phyloP scores from a whole-genome alignment of 495 filamentous ascomycete genomes.

The Daldinia loculata region DNA sequence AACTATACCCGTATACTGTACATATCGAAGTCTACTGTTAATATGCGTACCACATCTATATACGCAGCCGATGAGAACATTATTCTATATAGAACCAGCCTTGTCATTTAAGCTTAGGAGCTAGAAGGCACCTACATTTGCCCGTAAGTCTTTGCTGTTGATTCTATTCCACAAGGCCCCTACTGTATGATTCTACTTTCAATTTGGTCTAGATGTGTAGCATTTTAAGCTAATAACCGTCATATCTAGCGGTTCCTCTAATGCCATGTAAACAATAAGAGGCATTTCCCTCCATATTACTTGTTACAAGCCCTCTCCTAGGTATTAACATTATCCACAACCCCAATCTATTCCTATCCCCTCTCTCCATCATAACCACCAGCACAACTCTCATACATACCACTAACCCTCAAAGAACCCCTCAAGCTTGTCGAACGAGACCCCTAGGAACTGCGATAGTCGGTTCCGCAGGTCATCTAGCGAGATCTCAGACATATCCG shows the following conservation, averaged over 20 bases:
- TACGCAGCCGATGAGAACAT: no score
- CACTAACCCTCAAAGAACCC: constrained; percentile 35
- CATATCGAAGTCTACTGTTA: background rate
- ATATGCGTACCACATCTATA: background rate
- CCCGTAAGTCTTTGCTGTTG: no score
- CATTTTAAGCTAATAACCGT: no score
- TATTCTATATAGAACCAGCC: no score
- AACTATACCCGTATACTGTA: no score
- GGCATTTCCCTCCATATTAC: background rate
- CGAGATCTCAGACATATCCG: constrained; percentile 38
- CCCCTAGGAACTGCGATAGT: constrained; percentile 39
- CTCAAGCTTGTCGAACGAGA: constrained; percentile 42
- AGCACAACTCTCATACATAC: constrained; percentile 11
- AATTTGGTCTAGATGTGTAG: no score
- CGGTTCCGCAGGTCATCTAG: constrained; percentile 41
- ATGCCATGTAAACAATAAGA: background rate
- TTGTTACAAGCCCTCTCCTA: background rate
- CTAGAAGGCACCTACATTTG: no score
- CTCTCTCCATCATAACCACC: background rate
- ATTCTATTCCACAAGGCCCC: no score
- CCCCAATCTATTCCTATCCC: no score
- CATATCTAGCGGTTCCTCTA: background rate
- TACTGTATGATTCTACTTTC: no score
- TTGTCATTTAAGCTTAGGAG: no score
- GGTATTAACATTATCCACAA: background rate